Evolutionary conservation across 345 rosid species (phyloP).

Genomic region (Brassica nigra): DNA sequence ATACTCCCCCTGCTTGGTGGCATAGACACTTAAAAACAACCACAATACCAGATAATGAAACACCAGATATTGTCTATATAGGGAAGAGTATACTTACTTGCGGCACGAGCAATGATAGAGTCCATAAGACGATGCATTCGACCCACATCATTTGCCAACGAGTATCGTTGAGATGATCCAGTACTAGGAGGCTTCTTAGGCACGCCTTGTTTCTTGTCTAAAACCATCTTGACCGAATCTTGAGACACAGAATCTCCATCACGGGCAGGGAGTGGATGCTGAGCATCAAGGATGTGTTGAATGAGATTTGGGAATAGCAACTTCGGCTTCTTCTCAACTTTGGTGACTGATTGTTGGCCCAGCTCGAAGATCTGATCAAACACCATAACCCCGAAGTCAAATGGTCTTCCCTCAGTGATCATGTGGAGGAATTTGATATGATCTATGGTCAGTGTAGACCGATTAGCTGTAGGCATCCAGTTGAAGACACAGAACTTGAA

Average conservation of each 20-base stretch:
- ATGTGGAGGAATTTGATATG: neutral
- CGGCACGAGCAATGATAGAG: no score
- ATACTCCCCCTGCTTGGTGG: no score
- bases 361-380: neutral
- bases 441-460: neutral
- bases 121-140: no score
- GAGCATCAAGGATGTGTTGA: neutral
- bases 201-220: no score
- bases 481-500: neutral
- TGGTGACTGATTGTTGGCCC: neutral
- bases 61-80: no score
- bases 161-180: no score
- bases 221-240: neutral
- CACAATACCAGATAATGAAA: no score
- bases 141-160: neutral
- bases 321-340: neutral
- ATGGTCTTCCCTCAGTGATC: neutral
- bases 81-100: no score
- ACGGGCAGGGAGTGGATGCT: neutral
- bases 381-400: neutral
- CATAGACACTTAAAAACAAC: no score
- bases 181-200: no score
- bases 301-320: neutral
- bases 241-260: neutral
- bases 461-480: neutral